Conservation (phyloP, 1,139 yeast species). For the Pichia sp. region DNA sequence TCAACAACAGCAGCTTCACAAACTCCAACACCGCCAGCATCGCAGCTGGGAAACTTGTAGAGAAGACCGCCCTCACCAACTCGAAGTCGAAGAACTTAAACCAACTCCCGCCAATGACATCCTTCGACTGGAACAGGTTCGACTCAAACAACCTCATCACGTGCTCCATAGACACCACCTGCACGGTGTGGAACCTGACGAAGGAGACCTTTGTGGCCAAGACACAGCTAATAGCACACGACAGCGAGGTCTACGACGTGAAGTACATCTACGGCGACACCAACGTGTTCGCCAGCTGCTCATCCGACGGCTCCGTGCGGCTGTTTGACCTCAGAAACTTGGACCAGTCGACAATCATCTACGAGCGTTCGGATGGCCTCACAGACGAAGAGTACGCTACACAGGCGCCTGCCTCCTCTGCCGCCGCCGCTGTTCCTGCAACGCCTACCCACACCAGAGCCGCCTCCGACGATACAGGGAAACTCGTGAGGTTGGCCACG, state of each 20-base stretch:
- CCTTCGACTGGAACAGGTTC: conserved; percentile 85
- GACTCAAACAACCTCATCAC: conserved; percentile 75
- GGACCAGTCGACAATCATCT: conserved; percentile 92
- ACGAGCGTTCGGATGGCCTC: conserved; percentile 50
- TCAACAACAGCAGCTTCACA: neutral
- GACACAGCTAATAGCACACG: conserved; percentile 95
- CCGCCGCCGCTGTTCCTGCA: no score
- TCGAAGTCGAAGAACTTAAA: conserved; percentile 38
- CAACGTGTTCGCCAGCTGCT: conserved; percentile 85
- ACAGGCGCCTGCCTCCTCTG: no score
- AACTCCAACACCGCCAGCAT: conserved; percentile 18
- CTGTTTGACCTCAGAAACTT: conserved; percentile 84
- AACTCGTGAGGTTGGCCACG: conserved; percentile 63
- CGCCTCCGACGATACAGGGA: neutral
- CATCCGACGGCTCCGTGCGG: conserved; percentile 92
- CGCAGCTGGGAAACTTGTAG: conserved; percentile 28
- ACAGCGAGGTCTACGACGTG: conserved; percentile 91
- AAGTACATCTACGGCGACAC: conserved; percentile 72
- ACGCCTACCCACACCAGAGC: neutral
- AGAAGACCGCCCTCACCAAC: conserved; percentile 38
- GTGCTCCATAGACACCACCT: conserved; percentile 90
- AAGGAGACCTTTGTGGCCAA: conserved; percentile 65
- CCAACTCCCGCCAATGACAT: conserved; percentile 77
- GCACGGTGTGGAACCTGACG: conserved; percentile 89
- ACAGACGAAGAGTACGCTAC: neutral